These are phyloP conservation scores for Choanephora cucurbitarum DNA, from an alignment of 371 early-diverging fungal species.

Conservation along the genomic window DNA sequence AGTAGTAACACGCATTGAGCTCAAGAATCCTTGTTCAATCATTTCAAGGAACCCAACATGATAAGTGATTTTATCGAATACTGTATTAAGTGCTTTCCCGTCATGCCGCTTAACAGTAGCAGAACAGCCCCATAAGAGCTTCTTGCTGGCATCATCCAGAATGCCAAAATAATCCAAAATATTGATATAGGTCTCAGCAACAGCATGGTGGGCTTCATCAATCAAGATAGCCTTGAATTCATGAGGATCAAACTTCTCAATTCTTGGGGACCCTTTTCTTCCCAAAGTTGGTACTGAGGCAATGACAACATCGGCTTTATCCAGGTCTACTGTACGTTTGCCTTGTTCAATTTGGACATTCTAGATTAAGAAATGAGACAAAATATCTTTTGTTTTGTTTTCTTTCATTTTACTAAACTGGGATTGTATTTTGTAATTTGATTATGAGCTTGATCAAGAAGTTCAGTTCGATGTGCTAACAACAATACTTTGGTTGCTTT, in stretches of 20 bases:
- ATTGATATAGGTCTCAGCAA: slow-evolving; percentile 71
- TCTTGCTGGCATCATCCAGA: slow-evolving; percentile 41
- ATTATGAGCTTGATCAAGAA: slow-evolving; percentile 76
- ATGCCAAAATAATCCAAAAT: slow-evolving; percentile 76
- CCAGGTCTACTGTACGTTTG: slow-evolving; percentile 50
- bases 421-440: slow-evolving; percentile 66
- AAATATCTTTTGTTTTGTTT: neutral
- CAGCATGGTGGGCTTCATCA: slow-evolving; percentile 94
- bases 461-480: slow-evolving; percentile 87
- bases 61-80: slow-evolving; percentile 82
- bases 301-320: slow-evolving; percentile 69
- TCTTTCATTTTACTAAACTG: slow-evolving; percentile 44
- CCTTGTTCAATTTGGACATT: slow-evolving; percentile 72
- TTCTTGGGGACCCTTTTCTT: slow-evolving; percentile 44
- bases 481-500: slow-evolving; percentile 77
- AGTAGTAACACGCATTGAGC: slow-evolving; percentile 65
- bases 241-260: slow-evolving; percentile 69
- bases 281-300: slow-evolving; percentile 83
- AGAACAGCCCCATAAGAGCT: slow-evolving; percentile 90
- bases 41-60: slow-evolving; percentile 76
- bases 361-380: slow-evolving; percentile 20
- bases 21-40: slow-evolving; percentile 62
- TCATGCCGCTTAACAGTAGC: slow-evolving; percentile 90
- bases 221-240: slow-evolving; percentile 88
- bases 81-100: slow-evolving; percentile 62